Evolutionary conservation across 805 yeast species (phyloP).

Genomic region (Candida odintsovae): DNA sequence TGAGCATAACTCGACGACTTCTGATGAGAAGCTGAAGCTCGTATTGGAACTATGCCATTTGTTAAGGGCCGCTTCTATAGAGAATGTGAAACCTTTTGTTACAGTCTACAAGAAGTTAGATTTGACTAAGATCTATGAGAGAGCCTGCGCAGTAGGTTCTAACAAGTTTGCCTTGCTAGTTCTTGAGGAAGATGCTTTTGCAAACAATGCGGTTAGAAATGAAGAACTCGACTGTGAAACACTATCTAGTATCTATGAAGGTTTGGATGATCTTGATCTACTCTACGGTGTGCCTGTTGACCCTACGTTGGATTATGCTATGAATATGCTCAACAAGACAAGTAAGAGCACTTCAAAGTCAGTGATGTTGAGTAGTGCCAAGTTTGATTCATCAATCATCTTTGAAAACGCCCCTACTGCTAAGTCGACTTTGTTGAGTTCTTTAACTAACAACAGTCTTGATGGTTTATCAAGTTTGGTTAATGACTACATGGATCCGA

Average conservation of each 20-base stretch:
- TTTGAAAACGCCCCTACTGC: constrained; percentile 7
- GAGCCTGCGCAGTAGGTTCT: constrained; percentile 21
- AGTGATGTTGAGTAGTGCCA: constrained; percentile 51
- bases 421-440: constrained; percentile 23
- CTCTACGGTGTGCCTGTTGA: constrained; percentile 58
- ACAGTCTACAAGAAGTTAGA: constrained; percentile 20
- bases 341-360: constrained; percentile 32
- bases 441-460: constrained; percentile 47
- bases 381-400: constrained; percentile 39
- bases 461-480: constrained; percentile 50
- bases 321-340: constrained; percentile 32
- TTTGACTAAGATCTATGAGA: constrained; percentile 8
- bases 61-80: constrained; percentile 21
- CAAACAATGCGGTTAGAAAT: constrained; percentile 2
- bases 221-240: constrained; percentile 5
- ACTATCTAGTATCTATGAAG: constrained; percentile 36
- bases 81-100: constrained; percentile 11
- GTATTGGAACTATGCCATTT: constrained; percentile 23
- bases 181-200: constrained; percentile 28
- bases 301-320: constrained; percentile 47
- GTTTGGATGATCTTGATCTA: constrained; percentile 59
- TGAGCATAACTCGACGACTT: neutral
- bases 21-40: constrained; percentile 4
- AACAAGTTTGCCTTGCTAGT: constrained; percentile 28
- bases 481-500: constrained; percentile 18